phyloP scores from a whole-genome alignment of 2,329 filamentous ascomycete species.

The Penicillium hordei region DNA sequence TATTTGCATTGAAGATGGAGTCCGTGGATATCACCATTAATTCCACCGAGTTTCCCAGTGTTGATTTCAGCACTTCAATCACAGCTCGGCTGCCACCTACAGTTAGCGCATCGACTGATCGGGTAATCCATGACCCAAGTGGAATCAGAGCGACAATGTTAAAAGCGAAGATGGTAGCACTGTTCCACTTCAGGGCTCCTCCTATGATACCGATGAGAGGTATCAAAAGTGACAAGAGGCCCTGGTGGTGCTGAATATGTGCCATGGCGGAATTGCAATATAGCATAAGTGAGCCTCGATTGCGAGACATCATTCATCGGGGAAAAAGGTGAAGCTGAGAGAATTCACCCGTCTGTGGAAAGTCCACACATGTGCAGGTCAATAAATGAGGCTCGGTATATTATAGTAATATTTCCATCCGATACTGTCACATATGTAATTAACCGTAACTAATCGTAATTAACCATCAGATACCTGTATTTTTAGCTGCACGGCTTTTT shows the following conservation, averaged over 20 bases:
- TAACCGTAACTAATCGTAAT: neutral
- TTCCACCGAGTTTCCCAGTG: conserved; percentile 81
- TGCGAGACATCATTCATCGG: neutral
- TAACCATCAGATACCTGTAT: neutral
- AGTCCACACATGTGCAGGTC: neutral
- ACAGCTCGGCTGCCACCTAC: conserved; percentile 63
- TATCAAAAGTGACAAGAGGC: conserved; percentile 70
- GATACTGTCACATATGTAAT: neutral
- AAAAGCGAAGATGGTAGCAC: conserved; percentile 67
- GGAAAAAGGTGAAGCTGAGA: neutral
- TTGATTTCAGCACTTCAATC: conserved; percentile 78
- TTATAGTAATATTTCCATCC: neutral
- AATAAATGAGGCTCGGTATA: neutral
- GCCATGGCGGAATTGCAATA: neutral
- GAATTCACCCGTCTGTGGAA: neutral
- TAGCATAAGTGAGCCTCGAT: neutral
- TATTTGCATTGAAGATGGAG: neutral
- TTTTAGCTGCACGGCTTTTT: neutral
- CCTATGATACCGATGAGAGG: conserved; percentile 71
- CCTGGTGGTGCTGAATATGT: neutral
- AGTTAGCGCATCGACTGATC: conserved; percentile 79
- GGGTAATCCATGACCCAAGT: conserved; percentile 73
- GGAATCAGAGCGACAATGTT: conserved; percentile 87
- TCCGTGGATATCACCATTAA: conserved; percentile 63
- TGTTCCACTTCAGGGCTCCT: conserved; percentile 58